Evolutionary conservation across 202 grass and related monocot genomes (phyloP).

Genomic region (Panicum virgatum): DNA sequence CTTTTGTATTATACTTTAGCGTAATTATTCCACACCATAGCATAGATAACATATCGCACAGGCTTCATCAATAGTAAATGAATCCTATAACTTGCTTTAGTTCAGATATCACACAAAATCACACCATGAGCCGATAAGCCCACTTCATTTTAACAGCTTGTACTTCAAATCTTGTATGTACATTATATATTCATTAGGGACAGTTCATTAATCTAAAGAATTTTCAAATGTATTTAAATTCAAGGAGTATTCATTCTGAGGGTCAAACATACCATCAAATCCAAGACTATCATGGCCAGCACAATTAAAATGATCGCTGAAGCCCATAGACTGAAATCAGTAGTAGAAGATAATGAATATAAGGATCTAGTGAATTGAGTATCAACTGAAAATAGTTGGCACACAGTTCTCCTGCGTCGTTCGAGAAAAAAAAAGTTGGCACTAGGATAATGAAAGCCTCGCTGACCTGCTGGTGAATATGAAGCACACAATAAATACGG

Average conservation of each 20-base stretch:
- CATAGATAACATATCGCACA: neutral
- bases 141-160: conserved; percentile 8
- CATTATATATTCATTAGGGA: neutral
- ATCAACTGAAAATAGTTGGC: conserved; percentile 26
- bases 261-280: conserved; percentile 77
- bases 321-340: conserved; percentile 83
- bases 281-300: conserved; percentile 79
- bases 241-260: conserved; percentile 8
- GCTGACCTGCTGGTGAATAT: conserved; percentile 77
- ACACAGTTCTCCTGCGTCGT: too few relatives aligned
- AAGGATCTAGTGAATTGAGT: conserved; percentile 31
- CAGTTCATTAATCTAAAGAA: neutral
- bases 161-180: neutral
- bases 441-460: conserved; percentile 22
- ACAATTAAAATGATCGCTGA: conserved; percentile 78
- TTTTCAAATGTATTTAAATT: conserved; percentile 15
- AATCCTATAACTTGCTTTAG: conserved; percentile 15
- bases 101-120: conserved; percentile 32
- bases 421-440: neutral
- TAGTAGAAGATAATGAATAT: conserved; percentile 31
- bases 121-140: neutral
- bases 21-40: neutral
- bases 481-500: conserved; percentile 88
- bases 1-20: conserved; percentile 11
- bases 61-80: conserved; percentile 22